phyloP scores from a whole-genome alignment of 148 eudicot genomes.

The Spergularia marina region DNA sequence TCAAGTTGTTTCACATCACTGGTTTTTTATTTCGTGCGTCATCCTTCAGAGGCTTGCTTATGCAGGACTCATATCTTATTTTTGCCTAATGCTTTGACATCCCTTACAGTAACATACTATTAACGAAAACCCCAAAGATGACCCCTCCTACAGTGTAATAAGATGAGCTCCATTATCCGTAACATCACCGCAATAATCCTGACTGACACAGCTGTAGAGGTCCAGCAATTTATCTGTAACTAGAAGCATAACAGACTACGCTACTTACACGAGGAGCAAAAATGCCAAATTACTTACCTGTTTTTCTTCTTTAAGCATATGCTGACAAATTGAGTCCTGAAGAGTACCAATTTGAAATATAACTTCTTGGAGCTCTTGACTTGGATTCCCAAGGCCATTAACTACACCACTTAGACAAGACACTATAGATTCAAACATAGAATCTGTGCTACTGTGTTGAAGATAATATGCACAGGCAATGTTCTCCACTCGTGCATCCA shows the following conservation, averaged over 20 bases:
- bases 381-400: slow-evolving; percentile 33
- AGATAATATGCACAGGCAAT: slow-evolving; percentile 58
- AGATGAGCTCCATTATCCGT: neutral
- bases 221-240: neutral
- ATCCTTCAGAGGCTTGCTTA: neutral
- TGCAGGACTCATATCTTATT: neutral
- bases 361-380: slow-evolving; percentile 53
- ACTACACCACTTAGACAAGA: slow-evolving; percentile 43
- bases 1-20: neutral
- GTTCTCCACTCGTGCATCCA: slow-evolving; percentile 61
- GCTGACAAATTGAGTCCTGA: slow-evolving; percentile 49
- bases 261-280: neutral
- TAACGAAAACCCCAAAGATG: neutral
- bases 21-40: neutral
- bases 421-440: slow-evolving; percentile 50
- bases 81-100: neutral
- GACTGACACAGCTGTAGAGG: neutral
- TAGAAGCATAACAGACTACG: neutral
- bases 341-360: slow-evolving; percentile 52
- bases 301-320: slow-evolving; percentile 88
- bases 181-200: neutral
- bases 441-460: slow-evolving; percentile 71
- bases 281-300: slow-evolving; percentile 45
- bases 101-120: neutral
- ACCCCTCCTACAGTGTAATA: neutral